Evolutionary conservation across 2,329 filamentous ascomycete genomes (phyloP), one percentile per base, ranked within the genome.

Genomic region (Phialophora chinensis): DNA sequence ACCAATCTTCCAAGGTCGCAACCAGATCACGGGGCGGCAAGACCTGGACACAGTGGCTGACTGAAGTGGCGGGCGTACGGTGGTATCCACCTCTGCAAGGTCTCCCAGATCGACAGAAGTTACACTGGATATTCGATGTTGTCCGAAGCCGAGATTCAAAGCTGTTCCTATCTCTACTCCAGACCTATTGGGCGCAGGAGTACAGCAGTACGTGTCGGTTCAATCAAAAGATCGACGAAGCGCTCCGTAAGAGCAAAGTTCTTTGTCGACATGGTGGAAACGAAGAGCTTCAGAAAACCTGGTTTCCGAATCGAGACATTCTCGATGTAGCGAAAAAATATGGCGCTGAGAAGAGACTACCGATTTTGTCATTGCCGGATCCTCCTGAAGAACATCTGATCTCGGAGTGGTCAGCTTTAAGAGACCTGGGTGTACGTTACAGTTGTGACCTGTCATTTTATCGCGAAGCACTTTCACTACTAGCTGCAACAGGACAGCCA

Each of bases 31-130:
- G 65, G 20, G 61, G 61, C 35, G 62, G 62, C 23, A 55, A 56
- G 23, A 65, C 61, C 55, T 67, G 65, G 65, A 29, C 52, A 52
- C 27, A 65, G 50, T 67, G 65, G 65, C 52, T 67, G 44, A n/a
- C 20, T 49, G 35, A 67, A 33, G 56, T 67, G 23, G 65, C 62
- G 7, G 65, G 65, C 17, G 57, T 67, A 54, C 65, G 65, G 12
- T 65, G 65, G 65, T 62, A 60, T 65, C 65, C 65, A 55, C 54
- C 61, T 42, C 56, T 67, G n/a, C 7, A 35, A 56, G 62, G 42
- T n/a, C 20, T 38, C 20, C 27, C 11, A 25, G 64, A 57, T 33
- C 52, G 27, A 23, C n/a, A 57, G 4, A 47, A 61, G 57, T 52
- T 67, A 23, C 65, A 67, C 62, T 67, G 65, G 65, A 54, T 63